Conservation (phyloP, 805 yeast genomes). For the Saccharomyces kudriavzevii region DNA sequence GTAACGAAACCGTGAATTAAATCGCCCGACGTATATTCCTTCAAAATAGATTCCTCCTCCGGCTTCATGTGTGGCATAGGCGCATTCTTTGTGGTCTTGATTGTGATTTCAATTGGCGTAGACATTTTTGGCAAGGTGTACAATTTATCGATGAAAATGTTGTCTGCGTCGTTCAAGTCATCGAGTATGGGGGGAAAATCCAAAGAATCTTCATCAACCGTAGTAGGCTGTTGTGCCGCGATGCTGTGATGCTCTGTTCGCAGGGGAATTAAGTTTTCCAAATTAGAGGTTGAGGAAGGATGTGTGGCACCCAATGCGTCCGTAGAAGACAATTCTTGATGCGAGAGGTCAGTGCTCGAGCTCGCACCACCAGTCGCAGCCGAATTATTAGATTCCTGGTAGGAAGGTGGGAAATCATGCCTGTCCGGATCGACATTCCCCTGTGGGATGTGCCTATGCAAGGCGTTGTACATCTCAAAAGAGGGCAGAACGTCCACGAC, state of each 20-base stretch:
- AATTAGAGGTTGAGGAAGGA: neutral
- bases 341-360: neutral
- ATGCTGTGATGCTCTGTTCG: neutral
- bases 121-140: conserved; percentile 17
- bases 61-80: conserved; percentile 15
- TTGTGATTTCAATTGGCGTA: conserved; percentile 18
- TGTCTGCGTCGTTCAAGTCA: conserved; percentile 9
- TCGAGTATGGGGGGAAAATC: conserved; percentile 1
- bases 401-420: conserved; percentile 16
- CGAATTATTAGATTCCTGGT: conserved; percentile 3
- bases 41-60: conserved; percentile 29
- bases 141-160: conserved; percentile 17
- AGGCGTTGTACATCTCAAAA: conserved; percentile 22
- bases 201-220: neutral
- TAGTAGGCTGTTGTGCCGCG: neutral
- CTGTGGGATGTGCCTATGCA: conserved; percentile 21
- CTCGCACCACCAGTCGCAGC: neutral
- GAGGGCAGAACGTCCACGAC: conserved; percentile 22
- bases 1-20: conserved; percentile 42
- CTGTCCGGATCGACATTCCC: conserved; percentile 15
- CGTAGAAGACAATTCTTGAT: neutral
- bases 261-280: neutral
- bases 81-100: conserved; percentile 15
- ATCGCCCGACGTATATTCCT: conserved; percentile 51
- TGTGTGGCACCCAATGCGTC: neutral